A percentile compares a stretch with the other conserved stretches of the same genome.
These are phyloP conservation scores for Trypanosoma congolense DNA, from an alignment of 208 protist genomes.

Conservation along the genomic window DNA sequence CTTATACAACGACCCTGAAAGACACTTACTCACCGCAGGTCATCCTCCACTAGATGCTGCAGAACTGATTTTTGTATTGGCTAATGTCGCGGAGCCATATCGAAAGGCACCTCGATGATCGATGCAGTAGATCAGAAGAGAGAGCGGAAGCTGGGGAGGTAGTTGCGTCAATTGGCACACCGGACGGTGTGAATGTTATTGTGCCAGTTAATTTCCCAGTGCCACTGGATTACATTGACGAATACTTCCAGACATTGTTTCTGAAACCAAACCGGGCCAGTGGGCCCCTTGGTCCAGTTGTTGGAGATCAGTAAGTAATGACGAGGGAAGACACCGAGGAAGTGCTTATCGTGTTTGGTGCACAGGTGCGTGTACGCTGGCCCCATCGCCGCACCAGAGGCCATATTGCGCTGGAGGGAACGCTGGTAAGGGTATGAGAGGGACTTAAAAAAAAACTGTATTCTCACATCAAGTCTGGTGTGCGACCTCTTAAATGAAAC, in stretches of 20 bases:
- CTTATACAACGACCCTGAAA: neutral
- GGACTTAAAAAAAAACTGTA: too few species aligned
- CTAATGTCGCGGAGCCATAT: slow-evolving; percentile 10
- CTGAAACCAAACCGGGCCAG: slow-evolving; percentile 6
- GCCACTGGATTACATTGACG: slow-evolving; percentile 17
- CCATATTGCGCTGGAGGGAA: too few species aligned
- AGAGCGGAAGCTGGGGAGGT: neutral
- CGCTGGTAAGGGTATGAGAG: too few species aligned
- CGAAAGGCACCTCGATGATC: slow-evolving; percentile 1
- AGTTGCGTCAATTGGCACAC: neutral
- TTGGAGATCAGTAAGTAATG: neutral
- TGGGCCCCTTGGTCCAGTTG: neutral
- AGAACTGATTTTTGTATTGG: slow-evolving; percentile 14
- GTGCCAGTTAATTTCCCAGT: slow-evolving; percentile 23
- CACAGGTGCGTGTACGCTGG: slow-evolving; percentile 14
- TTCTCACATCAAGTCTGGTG: slow-evolving; percentile 13
- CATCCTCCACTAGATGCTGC: slow-evolving; percentile 11
- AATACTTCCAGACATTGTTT: slow-evolving; percentile 19
- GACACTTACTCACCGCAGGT: neutral
- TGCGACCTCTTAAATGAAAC: slow-evolving; percentile 18
- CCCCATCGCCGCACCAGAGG: too few species aligned
- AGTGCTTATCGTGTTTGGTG: slow-evolving; percentile 12
- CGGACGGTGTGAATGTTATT: neutral
- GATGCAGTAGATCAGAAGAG: too few species aligned
- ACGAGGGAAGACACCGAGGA: slow-evolving; percentile 9